phyloP scores from a whole-genome alignment of 345 rosid species.

The Syzygium jambos region DNA sequence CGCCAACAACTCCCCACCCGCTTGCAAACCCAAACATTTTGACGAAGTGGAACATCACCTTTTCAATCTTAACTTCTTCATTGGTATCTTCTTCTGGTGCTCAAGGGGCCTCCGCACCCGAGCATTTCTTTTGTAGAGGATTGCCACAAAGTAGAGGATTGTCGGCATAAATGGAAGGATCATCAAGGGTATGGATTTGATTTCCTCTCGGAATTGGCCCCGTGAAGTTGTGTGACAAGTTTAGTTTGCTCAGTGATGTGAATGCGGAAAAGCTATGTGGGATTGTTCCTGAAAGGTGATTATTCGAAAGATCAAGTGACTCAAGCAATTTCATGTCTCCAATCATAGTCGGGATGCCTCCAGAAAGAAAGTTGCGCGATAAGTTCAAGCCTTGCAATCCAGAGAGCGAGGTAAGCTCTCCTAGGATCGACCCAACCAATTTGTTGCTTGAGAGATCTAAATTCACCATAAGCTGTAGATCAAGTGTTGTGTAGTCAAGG shows the following conservation, averaged over 20 bases:
- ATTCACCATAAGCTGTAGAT: neutral
- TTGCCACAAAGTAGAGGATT: conserved; percentile 1
- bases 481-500: neutral
- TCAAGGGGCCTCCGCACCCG: neutral
- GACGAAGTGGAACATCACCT: neutral
- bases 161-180: neutral
- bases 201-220: neutral
- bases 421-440: conserved; percentile 6
- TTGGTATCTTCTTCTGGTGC: neutral
- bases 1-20: conserved; percentile 3
- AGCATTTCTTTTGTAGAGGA: neutral
- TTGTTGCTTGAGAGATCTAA: conserved; percentile 17
- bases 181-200: neutral
- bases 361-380: neutral
- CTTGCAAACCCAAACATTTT: neutral
- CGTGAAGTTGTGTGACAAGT: neutral
- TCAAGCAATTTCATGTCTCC: neutral
- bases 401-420: neutral
- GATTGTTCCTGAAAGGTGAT: neutral
- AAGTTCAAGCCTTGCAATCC: too few relatives aligned
- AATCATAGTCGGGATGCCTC: neutral
- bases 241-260: neutral
- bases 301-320: neutral
- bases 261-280: neutral
- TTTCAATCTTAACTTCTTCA: neutral